Conservation (phyloP, 2,329 filamentous ascomycete species). For the Penicillium aurantiogriseum region DNA sequence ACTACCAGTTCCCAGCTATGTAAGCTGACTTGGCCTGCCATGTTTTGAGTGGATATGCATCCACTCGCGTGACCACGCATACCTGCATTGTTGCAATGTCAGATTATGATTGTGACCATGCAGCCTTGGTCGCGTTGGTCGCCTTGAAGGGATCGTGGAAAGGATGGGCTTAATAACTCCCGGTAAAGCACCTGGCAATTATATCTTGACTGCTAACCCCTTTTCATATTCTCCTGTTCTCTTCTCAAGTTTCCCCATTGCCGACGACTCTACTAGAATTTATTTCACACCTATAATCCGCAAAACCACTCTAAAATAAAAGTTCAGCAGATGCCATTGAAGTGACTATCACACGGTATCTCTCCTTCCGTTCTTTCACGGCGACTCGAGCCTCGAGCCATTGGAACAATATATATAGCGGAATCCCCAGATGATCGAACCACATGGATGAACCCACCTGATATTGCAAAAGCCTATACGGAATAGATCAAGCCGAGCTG, state of each 20-base stretch:
- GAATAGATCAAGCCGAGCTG: too few species aligned
- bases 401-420: background rate
- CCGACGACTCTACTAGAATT: background rate
- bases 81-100: conserved; percentile 44
- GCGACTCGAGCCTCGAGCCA: background rate
- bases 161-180: conserved; percentile 53
- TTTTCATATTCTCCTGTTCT: background rate
- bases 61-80: conserved; percentile 63
- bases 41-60: conserved; percentile 60
- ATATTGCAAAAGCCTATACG: too few species aligned
- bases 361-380: too few species aligned
- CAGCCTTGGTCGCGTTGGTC: background rate
- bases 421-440: too few species aligned
- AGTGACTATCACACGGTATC: background rate
- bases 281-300: background rate
- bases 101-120: background rate
- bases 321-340: background rate
- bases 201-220: background rate
- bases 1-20: conserved; percentile 58
- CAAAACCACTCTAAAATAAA: background rate
- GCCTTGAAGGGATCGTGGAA: conserved; percentile 53
- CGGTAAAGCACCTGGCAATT: conserved; percentile 50
- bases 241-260: too few species aligned
- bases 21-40: conserved; percentile 52
- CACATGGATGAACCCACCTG: too few species aligned